Base-by-base conservation (phyloP, 495 filamentous ascomycete genomes). In the Aspergillus coremiiformis region DNA sequence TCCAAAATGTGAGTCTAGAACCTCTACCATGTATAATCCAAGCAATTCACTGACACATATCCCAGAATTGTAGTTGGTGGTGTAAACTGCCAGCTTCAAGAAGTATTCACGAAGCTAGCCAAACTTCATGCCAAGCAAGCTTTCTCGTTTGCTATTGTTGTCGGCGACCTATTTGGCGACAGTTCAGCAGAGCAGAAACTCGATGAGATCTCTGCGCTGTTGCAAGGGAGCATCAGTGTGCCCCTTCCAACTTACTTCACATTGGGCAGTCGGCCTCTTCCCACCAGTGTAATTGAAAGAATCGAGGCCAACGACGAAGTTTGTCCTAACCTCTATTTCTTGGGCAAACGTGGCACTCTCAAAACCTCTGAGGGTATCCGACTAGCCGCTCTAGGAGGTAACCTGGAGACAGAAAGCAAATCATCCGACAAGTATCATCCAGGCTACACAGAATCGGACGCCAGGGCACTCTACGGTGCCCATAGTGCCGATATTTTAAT, bases 291-390 rank as follows among this genome's bases (percentile, higher is more conserved):
- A 2, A 62, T 87, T 23, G 81, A 89, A 58, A 84, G 78, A 63
- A 79, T 97, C 27, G 77, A 87, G 62, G 78, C 78, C 33, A 79
- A 86, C 57, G 90, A 92, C 56, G 86, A 93, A 64, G 74, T 98
- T 21, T 95, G 90, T 58, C 75, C 83, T 1, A 96, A 97, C 56
- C 77, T 98, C 3, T 89, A 85, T 68, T 94, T 83, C 64, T 80
- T 97, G 0, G 89, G 89, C 20, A 94, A 90, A 64, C 84, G 87
- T 49, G 86, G 83, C 24, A 81, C 83, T 8, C 82, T 89, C 33
- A 96, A 91, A 64, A 98, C 93, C 0, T 84, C 87, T 19, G 90
- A 95, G 48, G 93, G 93, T 10, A 76, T 98, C 20, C 80, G 85
- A 11, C 87, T 98, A 48, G 86, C 89, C 4, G 72, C 85, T 9